These are phyloP conservation scores for Pseudopyricularia javanii DNA, from an alignment of 2,329 filamentous ascomycete species.

Conservation along the genomic window DNA sequence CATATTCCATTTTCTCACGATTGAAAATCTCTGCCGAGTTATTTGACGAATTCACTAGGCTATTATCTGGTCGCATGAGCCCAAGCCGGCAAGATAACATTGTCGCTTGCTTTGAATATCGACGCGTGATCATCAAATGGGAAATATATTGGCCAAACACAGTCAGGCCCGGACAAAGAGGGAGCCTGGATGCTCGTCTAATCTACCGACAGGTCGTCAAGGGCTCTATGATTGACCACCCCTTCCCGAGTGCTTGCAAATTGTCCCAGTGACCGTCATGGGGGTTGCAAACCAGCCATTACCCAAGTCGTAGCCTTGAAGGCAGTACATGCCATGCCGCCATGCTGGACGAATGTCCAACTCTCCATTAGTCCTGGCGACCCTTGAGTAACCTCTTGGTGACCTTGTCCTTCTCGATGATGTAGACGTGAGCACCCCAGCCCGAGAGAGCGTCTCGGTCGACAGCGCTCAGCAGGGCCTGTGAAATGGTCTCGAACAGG, in stretches of 20 bases:
- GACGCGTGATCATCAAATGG: not conserved
- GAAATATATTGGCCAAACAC: not conserved
- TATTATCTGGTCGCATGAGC: too few species aligned
- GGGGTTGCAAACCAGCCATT: not conserved
- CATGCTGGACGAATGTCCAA: not conserved
- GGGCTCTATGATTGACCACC: not conserved
- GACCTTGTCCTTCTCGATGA: slow-evolving; percentile 99
- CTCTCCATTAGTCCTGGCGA: slow-evolving; percentile 64
- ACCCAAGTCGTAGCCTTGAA: not conserved
- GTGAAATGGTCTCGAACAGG: slow-evolving; percentile 96
- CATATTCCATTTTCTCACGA: not conserved
- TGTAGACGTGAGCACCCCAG: slow-evolving; percentile 98
- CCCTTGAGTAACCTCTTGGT: slow-evolving; percentile 98
- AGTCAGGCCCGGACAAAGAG: not conserved
- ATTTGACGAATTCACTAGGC: not conserved
- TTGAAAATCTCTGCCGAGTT: not conserved
- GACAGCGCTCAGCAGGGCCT: slow-evolving; percentile 87
- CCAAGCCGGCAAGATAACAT: too few species aligned
- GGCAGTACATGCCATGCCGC: not conserved
- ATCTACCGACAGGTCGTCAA: not conserved
- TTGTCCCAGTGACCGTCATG: not conserved
- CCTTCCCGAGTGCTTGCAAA: not conserved
- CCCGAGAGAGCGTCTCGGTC: slow-evolving; percentile 94
- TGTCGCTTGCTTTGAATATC: too few species aligned
- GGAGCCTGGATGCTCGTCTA: not conserved